Conservation (phyloP, 768 basidiomycete genomes). For the Tulasnella sp. region DNA sequence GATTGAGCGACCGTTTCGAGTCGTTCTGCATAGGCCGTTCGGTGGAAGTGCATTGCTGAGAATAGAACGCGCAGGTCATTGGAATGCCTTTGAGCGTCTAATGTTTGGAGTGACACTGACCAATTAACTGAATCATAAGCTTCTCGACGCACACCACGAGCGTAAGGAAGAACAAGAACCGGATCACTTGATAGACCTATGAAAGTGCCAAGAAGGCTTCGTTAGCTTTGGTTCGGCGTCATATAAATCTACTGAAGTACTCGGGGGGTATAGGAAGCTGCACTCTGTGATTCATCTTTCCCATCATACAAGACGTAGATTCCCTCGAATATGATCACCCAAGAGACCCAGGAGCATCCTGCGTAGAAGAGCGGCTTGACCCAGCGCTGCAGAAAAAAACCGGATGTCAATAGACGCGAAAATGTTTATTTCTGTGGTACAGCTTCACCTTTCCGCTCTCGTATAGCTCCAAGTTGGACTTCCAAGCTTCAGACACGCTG, state of each 20-base stretch:
- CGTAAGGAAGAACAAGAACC: slow-evolving; percentile 66
- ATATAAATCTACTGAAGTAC: slow-evolving; percentile 28
- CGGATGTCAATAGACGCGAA: neutral
- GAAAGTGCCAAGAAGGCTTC: slow-evolving; percentile 1
- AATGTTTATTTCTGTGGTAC: neutral
- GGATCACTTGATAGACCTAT: slow-evolving; percentile 51
- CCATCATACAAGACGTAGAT: slow-evolving; percentile 49
- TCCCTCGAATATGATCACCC: slow-evolving; percentile 59
- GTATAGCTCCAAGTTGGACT: slow-evolving; percentile 57
- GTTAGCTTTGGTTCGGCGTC: neutral
- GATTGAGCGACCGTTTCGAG: slow-evolving; percentile 44
- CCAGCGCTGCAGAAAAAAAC: too few species aligned
- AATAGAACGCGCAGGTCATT: neutral
- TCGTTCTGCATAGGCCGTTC: slow-evolving; percentile 65
- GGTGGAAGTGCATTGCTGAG: slow-evolving; percentile 61
- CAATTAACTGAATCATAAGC: slow-evolving; percentile 59
- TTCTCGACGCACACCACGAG: slow-evolving; percentile 51
- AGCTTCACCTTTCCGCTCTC: slow-evolving; percentile 60
- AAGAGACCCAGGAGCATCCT: slow-evolving; percentile 56
- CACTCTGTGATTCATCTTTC: slow-evolving; percentile 32
- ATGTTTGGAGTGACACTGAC: too few species aligned
- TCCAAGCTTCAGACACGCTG: slow-evolving; percentile 58
- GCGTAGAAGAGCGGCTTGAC: slow-evolving; percentile 65
- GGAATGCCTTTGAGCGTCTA: too few species aligned
- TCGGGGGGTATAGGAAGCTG: slow-evolving; percentile 48